Evolutionary conservation across 805 yeast genomes (phyloP), one percentile per base, ranked within the genome.

Genomic region (Spencermartinsiella europaea): DNA sequence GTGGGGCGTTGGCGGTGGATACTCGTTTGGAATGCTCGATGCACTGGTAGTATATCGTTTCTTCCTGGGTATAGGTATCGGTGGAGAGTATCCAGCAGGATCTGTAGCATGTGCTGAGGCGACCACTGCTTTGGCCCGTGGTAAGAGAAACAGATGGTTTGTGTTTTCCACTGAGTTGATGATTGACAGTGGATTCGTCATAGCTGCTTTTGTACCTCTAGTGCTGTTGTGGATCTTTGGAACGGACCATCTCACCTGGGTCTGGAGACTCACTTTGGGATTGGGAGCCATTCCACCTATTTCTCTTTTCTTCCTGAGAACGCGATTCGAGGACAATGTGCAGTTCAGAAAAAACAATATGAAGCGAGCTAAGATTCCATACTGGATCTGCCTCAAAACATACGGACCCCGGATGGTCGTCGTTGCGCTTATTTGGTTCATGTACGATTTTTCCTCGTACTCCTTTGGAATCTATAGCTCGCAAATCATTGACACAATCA

Each of bases 31-130:
- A 34, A 75, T 90, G 71, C 78, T 91, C 51, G 82, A 88, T 14
- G 91, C 93, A 17, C 68, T 90, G 45, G 86, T 95, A 5, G 83
- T 82, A 7, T 87, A 83, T 64, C 77, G 98, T 65, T 86, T 86
- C 65, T 82, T 90, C 67, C 69, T 90, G 43, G 98, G 98, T 68
- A 72, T 87, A 53, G 95, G 90, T 58, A 85, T 91, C 57, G 98
- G 98, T 58, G 90, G 95, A 42, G 98, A 90, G 68, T 90, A 90
- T 62, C 96, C 96, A 40, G 83, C 95, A 12, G 90, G 96, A 38
- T 83, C 95, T 5, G 91, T 90, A 16, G 95, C 95, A 33, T 87
- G 95, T 56, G 89, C 96, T 22, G 97, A 90, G 66, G 93, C 95
- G 34, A 80, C 95, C 39, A 81, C 85, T 47, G 68, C 78, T 51